A percentile compares a stretch with the other conserved stretches of the same genome.
These are phyloP conservation scores for Exophiala bonariae DNA, from an alignment of 2,329 filamentous ascomycete species.

Conservation along the genomic window DNA sequence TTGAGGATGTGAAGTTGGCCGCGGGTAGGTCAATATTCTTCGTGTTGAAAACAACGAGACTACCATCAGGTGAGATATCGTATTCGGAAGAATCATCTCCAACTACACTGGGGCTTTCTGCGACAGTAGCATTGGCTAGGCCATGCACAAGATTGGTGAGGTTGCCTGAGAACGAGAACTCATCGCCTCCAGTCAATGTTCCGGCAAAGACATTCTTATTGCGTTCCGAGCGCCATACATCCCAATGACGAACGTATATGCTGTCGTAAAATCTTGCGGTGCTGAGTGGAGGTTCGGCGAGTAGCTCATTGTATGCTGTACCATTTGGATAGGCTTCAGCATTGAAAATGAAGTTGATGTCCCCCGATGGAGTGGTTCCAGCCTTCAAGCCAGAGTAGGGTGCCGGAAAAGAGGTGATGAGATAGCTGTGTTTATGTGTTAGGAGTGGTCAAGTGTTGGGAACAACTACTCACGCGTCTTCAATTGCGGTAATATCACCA, in stretches of 20 bases:
- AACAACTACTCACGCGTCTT: constrained; percentile 30
- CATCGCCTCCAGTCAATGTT: constrained; percentile 46
- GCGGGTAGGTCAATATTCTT: constrained; percentile 43
- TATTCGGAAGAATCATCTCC: constrained; percentile 83
- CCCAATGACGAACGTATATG: constrained; percentile 82
- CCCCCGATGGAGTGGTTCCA: constrained; percentile 37
- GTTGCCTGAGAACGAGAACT: constrained; percentile 44
- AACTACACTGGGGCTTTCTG: constrained; percentile 53
- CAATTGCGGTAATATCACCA: constrained; percentile 35
- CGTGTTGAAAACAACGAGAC: constrained; percentile 43
- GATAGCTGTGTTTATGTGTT: constrained; percentile 33
- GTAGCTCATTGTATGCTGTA: constrained; percentile 65
- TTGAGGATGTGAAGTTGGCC: constrained; percentile 72
- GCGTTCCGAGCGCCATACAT: constrained; percentile 69
- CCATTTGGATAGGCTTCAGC: constrained; percentile 69
- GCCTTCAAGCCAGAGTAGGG: constrained; percentile 41
- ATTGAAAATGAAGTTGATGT: constrained; percentile 54
- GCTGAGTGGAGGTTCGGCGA: constrained; percentile 60
- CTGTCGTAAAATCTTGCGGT: constrained; percentile 71
- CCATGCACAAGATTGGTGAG: constrained; percentile 47
- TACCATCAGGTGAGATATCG: constrained; percentile 55
- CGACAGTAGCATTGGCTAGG: constrained; percentile 50
- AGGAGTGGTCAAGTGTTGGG: background rate
- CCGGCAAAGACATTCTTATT: constrained; percentile 74
- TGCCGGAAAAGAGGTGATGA: constrained; percentile 39